Evolutionary conservation across 2,329 filamentous ascomycete genomes (phyloP).

Genomic region (Sclerotinia glacialis): DNA sequence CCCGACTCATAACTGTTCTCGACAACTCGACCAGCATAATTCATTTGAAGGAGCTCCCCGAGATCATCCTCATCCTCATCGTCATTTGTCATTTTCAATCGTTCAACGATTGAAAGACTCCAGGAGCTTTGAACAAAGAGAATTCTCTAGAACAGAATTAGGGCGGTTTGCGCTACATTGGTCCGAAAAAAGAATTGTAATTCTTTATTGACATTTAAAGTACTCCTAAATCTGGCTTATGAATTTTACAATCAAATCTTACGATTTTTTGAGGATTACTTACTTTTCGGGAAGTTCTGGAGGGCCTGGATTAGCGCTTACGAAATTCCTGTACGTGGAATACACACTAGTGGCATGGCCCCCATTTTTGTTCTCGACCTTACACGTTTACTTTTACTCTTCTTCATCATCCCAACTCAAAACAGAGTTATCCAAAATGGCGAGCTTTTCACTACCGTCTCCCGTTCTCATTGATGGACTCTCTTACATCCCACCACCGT

Average conservation of each 20-base stretch:
- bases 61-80: neutral
- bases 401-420: neutral
- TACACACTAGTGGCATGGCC: neutral
- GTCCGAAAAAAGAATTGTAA: neutral
- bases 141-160: neutral
- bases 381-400: neutral
- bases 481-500: neutral
- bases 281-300: neutral
- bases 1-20: too few relatives aligned
- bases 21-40: neutral
- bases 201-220: neutral
- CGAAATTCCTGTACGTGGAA: neutral
- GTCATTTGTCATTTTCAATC: neutral
- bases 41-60: neutral
- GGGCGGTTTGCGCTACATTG: neutral
- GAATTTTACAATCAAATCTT: neutral
- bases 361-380: neutral
- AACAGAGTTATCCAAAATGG: neutral
- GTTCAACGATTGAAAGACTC: neutral
- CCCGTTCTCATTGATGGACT: conserved; percentile 2
- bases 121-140: too few relatives aligned
- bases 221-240: neutral
- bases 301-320: neutral
- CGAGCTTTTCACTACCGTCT: neutral
- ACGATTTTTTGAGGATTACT: neutral